These are phyloP conservation scores for Thelephora terrestris DNA, from an alignment of 1,284 basidiomycete genomes.

Conservation along the genomic window DNA sequence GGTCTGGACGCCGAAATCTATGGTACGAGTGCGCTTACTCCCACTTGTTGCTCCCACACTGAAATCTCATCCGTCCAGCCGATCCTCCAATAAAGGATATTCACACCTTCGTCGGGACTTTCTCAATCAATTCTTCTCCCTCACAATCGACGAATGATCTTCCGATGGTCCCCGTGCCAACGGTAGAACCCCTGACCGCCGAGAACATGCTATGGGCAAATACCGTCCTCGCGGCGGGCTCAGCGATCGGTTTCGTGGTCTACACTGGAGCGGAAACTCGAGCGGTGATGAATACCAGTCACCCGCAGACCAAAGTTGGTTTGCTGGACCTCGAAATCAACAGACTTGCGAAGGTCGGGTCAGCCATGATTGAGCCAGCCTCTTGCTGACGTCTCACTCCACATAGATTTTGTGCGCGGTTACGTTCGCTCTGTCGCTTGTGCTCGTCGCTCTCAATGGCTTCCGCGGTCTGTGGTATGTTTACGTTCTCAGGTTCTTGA, in stretches of 20 bases:
- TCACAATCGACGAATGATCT: slow-evolving; percentile 38
- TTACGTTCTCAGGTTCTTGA: slow-evolving; percentile 94
- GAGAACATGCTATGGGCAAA: slow-evolving; percentile 98
- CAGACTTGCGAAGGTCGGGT: slow-evolving; percentile 79
- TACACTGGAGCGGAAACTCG: slow-evolving; percentile 95
- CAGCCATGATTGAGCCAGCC: not conserved
- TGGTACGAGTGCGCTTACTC: slow-evolving; percentile 34
- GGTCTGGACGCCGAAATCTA: slow-evolving; percentile 78
- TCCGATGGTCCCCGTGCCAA: slow-evolving; percentile 45
- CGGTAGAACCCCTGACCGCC: slow-evolving; percentile 73
- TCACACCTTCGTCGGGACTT: slow-evolving; percentile 89
- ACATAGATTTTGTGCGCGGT: slow-evolving; percentile 85
- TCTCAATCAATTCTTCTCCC: slow-evolving; percentile 61
- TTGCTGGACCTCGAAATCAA: slow-evolving; percentile 94
- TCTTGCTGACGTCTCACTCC: not conserved
- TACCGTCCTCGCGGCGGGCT: slow-evolving; percentile 93
- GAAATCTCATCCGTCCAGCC: slow-evolving; percentile 34
- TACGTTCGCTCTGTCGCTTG: slow-evolving; percentile 85
- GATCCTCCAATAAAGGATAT: slow-evolving; percentile 97
- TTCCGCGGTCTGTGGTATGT: slow-evolving; percentile 96
- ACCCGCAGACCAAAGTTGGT: slow-evolving; percentile 93
- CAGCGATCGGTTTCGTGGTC: slow-evolving; percentile 85
- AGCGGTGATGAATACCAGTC: slow-evolving; percentile 98
- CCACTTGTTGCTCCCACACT: slow-evolving; percentile 7
- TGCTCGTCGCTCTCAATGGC: slow-evolving; percentile 92